Evolutionary conservation across 2,329 filamentous ascomycete genomes (phyloP).

Genomic region (Huntiella abstrusa): DNA sequence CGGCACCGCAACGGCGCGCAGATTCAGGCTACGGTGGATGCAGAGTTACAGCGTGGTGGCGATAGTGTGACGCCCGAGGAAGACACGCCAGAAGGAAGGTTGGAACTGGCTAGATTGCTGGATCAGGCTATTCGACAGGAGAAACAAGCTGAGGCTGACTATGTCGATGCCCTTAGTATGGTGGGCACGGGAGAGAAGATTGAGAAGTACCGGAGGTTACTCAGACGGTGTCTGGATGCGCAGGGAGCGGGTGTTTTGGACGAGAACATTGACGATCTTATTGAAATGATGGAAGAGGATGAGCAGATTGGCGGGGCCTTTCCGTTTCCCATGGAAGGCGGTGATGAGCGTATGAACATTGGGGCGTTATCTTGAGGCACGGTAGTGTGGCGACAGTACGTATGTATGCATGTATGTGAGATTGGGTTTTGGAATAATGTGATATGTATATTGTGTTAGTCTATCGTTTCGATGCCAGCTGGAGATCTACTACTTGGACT

Average conservation of each 20-base stretch:
- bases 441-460: neutral
- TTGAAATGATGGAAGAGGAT: constrained; percentile 45
- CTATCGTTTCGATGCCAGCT: too few relatives aligned
- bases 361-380: neutral
- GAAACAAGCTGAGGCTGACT: constrained; percentile 42
- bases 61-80: constrained; percentile 25
- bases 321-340: constrained; percentile 16
- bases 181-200: constrained; percentile 57
- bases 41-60: constrained; percentile 21
- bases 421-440: neutral
- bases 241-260: constrained; percentile 51
- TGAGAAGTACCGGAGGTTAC: constrained; percentile 51
- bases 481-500: too few relatives aligned
- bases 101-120: constrained; percentile 39
- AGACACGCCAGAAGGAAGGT: constrained; percentile 30
- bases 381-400: neutral
- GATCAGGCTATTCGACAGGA: constrained; percentile 38
- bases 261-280: constrained; percentile 39
- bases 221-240: constrained; percentile 48
- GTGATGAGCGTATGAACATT: constrained; percentile 15
- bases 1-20: constrained; percentile 34
- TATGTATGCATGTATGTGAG: neutral
- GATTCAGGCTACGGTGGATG: constrained; percentile 32
- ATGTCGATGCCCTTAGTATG: constrained; percentile 47
- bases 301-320: constrained; percentile 24